Evolutionary conservation across 805 yeast species (phyloP).

Genomic region (Tetrapisispora nanseiensis): DNA sequence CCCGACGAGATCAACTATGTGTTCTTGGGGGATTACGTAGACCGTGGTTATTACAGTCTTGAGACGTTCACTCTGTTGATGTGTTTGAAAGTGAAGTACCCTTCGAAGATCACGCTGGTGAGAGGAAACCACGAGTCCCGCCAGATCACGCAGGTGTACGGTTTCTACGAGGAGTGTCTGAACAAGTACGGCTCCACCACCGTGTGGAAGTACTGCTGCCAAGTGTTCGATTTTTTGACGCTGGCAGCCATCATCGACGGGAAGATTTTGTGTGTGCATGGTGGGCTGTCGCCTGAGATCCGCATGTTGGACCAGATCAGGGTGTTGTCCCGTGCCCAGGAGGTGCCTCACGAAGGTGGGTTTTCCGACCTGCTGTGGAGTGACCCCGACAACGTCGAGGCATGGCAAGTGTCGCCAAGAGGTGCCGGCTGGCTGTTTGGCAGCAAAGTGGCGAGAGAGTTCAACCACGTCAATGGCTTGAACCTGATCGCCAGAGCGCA

Average conservation of each 20-base stretch:
- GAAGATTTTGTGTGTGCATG: conserved; percentile 88
- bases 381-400: conserved; percentile 94
- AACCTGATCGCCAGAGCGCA: conserved; percentile 91
- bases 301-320: conserved; percentile 95
- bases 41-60: conserved; percentile 90
- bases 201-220: conserved; percentile 95
- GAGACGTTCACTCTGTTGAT: conserved; percentile 90
- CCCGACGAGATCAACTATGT: conserved; percentile 77
- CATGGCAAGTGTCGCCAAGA: conserved; percentile 96
- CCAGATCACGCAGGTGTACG: conserved; percentile 97
- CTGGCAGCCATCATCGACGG: conserved; percentile 96
- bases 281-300: conserved; percentile 94
- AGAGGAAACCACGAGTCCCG: conserved; percentile 97
- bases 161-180: conserved; percentile 92
- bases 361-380: conserved; percentile 97
- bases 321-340: conserved; percentile 91
- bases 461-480: conserved; percentile 87
- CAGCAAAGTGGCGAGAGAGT: conserved; percentile 85
- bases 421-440: conserved; percentile 99
- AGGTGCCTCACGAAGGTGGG: conserved; percentile 98
- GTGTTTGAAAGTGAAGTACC: conserved; percentile 86
- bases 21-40: conserved; percentile 93
- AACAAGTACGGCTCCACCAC: conserved; percentile 90
- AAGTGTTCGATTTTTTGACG: conserved; percentile 87
- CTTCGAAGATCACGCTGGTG: conserved; percentile 77